Evolutionary conservation across 169 alveolate genomes (phyloP).

Genomic region (Plasmodium vivax): DNA sequence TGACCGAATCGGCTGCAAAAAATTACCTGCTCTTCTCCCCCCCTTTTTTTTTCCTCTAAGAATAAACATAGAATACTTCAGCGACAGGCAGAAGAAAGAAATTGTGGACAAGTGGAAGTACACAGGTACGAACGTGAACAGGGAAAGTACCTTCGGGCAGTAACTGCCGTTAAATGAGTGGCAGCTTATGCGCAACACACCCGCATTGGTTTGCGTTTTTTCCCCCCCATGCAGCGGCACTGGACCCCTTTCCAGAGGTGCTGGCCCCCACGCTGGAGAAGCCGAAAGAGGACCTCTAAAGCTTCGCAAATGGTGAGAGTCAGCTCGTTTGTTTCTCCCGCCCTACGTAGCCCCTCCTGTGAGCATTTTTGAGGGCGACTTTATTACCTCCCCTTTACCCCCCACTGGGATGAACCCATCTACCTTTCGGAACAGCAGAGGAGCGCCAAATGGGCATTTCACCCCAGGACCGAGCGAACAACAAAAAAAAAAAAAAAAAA

Average conservation of each 20-base stretch:
- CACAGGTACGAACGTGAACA: slow-evolving; percentile 16
- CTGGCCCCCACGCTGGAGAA: slow-evolving; percentile 53
- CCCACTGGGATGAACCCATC: neutral
- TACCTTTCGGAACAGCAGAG: neutral
- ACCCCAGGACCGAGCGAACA: neutral
- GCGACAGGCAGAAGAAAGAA: slow-evolving; percentile 49
- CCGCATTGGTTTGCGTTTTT: neutral
- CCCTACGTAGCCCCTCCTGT: neutral
- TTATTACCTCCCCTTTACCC: neutral
- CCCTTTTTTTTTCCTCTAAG: neutral
- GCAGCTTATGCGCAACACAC: neutral
- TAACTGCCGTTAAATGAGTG: neutral
- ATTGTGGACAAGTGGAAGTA: slow-evolving; percentile 55
- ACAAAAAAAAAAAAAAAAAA: neutral
- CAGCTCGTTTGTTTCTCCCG: neutral
- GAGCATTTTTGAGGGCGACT: neutral
- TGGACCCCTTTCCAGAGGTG: slow-evolving; percentile 52
- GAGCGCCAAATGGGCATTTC: neutral
- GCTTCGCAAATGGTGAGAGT: neutral
- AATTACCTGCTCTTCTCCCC: neutral
- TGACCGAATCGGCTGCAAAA: neutral
- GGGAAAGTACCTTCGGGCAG: neutral
- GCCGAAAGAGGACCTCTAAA: slow-evolving; percentile 18
- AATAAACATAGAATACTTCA: slow-evolving; percentile 67
- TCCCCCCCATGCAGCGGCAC: slow-evolving; percentile 3